A percentile compares a stretch with the other conserved stretches of the same genome.
Conservation (phyloP, 208 protist species). For the Cochliopodium minus region DNA sequence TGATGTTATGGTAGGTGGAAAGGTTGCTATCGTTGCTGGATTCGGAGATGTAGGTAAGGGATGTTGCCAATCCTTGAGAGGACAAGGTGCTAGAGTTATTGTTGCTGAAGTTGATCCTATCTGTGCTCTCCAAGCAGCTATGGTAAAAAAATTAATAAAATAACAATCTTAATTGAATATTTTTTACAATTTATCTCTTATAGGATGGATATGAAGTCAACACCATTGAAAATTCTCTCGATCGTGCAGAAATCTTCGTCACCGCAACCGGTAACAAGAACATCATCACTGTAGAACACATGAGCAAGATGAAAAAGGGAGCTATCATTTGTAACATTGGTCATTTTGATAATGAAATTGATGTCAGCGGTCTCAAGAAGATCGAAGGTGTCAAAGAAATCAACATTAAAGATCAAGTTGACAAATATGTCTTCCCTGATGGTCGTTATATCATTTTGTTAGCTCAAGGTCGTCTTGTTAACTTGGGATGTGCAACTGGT, state of each 20-base stretch:
- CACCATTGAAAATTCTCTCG: slow-evolving; percentile 74
- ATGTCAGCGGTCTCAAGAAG: slow-evolving; percentile 77
- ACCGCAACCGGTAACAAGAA: slow-evolving; percentile 93
- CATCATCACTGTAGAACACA: slow-evolving; percentile 87
- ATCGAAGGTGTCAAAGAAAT: slow-evolving; percentile 61
- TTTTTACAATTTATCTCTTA: no score
- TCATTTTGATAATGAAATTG: slow-evolving; percentile 99
- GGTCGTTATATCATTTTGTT: slow-evolving; percentile 83
- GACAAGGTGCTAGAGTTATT: slow-evolving; percentile 80
- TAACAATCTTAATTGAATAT: no score
- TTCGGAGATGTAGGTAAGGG: slow-evolving; percentile 99
- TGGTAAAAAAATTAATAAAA: slow-evolving; percentile 60
- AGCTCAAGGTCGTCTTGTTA: slow-evolving; percentile 87
- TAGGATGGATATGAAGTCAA: slow-evolving; percentile 86
- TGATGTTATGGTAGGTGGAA: slow-evolving; percentile 98
- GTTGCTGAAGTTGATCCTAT: slow-evolving; percentile 98
- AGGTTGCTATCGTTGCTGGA: slow-evolving; percentile 84
- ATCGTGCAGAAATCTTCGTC: slow-evolving; percentile 82
- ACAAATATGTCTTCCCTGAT: slow-evolving; percentile 81
- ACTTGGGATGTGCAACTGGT: slow-evolving; percentile 96
- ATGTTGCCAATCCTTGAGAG: slow-evolving; percentile 79
- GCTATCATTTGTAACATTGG: slow-evolving; percentile 99
- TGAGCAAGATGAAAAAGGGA: slow-evolving; percentile 92
- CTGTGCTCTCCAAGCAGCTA: slow-evolving; percentile 96
- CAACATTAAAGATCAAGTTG: slow-evolving; percentile 97